Conservation (phyloP, 2,329 filamentous ascomycete species). For the Xylaria sp. region DNA sequence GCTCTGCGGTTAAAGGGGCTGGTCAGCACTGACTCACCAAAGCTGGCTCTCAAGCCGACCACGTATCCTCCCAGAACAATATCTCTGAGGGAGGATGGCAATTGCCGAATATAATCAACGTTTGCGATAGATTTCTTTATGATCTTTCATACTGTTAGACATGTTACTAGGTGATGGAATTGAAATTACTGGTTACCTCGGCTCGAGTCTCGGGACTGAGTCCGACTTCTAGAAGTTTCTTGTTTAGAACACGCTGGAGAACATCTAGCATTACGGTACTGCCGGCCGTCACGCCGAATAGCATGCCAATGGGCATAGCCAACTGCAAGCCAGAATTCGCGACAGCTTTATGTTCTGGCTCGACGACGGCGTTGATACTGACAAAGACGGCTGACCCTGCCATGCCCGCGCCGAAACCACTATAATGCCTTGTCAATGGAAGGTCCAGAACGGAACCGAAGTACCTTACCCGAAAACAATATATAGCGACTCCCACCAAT, state of each 20-base stretch:
- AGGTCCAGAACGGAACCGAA: neutral
- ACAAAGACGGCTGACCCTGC: slow-evolving; percentile 56
- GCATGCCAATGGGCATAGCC: slow-evolving; percentile 54
- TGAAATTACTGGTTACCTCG: slow-evolving; percentile 34
- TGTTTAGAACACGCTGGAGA: slow-evolving; percentile 46
- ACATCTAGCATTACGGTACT: slow-evolving; percentile 45
- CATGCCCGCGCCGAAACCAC: slow-evolving; percentile 62
- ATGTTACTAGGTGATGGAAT: neutral
- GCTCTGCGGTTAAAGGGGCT: neutral
- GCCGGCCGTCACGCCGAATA: slow-evolving; percentile 44
- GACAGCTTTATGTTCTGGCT: slow-evolving; percentile 59
- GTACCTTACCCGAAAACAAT: slow-evolving; percentile 62
- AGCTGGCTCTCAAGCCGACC: slow-evolving; percentile 31
- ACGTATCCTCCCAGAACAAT: slow-evolving; percentile 36
- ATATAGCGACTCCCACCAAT: slow-evolving; percentile 66
- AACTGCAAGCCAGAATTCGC: slow-evolving; percentile 61
- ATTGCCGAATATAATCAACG: slow-evolving; percentile 52
- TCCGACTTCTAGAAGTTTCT: slow-evolving; percentile 43
- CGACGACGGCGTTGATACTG: slow-evolving; percentile 59
- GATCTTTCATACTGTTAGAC: slow-evolving; percentile 45
- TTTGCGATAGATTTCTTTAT: slow-evolving; percentile 54
- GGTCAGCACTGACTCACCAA: slow-evolving; percentile 24
- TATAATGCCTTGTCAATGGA: slow-evolving; percentile 34
- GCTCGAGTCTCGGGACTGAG: slow-evolving; percentile 38
- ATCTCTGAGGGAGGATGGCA: slow-evolving; percentile 20